Conservation (phyloP, 257 asterid genomes). For the Lavandula angustifolia region DNA sequence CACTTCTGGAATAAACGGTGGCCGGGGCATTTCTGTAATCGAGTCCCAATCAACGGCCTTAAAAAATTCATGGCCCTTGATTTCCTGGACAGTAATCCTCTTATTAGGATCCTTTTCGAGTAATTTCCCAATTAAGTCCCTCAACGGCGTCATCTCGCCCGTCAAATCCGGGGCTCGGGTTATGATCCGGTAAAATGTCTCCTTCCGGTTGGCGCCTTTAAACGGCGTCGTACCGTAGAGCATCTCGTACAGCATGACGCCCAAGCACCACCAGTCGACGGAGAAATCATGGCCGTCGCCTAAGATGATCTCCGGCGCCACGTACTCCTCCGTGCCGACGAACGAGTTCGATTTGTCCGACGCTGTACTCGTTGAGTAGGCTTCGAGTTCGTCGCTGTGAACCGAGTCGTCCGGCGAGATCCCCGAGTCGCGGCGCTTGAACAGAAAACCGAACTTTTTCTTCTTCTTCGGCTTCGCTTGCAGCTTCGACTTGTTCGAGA, state of each 20-base stretch:
- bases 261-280: conserved; percentile 97
- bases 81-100: conserved; percentile 54
- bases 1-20: conserved; percentile 79
- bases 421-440: conserved; percentile 45
- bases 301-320: conserved; percentile 80
- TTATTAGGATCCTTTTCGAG: conserved; percentile 74
- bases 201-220: conserved; percentile 67
- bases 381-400: conserved; percentile 37
- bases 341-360: conserved; percentile 76
- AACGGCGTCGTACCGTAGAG: conserved; percentile 92
- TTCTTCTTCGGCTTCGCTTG: conserved; percentile 38
- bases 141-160: conserved; percentile 78
- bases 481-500: conserved; percentile 31
- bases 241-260: conserved; percentile 85
- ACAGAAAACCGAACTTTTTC: conserved; percentile 28
- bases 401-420: conserved; percentile 51
- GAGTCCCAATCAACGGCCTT: conserved; percentile 67
- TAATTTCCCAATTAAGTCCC: conserved; percentile 73
- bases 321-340: conserved; percentile 95
- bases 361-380: no score
- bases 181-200: conserved; percentile 62
- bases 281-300: conserved; percentile 93
- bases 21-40: conserved; percentile 64
- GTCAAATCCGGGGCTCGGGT: conserved; percentile 54
- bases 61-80: conserved; percentile 68